Evolutionary conservation across 1,139 yeast genomes (phyloP).

Genomic region (Hyphopichia khmerensis): DNA sequence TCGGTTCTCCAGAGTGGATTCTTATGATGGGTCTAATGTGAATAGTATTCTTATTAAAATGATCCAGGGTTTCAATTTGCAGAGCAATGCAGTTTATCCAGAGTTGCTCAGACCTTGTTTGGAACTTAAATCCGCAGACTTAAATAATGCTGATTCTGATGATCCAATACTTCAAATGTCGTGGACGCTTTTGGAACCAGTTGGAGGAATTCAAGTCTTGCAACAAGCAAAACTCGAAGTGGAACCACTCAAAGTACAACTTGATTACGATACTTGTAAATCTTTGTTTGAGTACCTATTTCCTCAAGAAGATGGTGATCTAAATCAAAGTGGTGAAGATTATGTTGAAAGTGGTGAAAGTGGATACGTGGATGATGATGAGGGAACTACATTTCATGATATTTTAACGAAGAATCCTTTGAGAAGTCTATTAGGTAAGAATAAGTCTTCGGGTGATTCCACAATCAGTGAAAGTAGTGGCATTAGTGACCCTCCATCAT

Average conservation of each 20-base stretch:
- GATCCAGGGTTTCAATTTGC: constrained; percentile 71
- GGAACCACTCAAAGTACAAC: constrained; percentile 68
- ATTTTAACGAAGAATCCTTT: constrained; percentile 1
- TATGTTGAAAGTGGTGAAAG: constrained; percentile 1
- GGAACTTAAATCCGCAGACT: constrained; percentile 9
- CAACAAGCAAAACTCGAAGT: constrained; percentile 48
- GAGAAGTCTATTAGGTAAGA: neutral
- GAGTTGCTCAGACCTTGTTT: constrained; percentile 63
- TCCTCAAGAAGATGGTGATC: constrained; percentile 41
- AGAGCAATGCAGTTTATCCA: constrained; percentile 61
- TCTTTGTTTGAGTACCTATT: constrained; percentile 63
- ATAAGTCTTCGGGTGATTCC: neutral
- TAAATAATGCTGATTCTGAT: constrained; percentile 1
- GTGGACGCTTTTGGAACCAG: constrained; percentile 77
- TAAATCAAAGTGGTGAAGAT: neutral
- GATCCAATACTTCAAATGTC: constrained; percentile 50
- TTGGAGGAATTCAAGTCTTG: constrained; percentile 79
- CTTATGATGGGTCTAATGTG: constrained; percentile 54
- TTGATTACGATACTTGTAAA: constrained; percentile 69
- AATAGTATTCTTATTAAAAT: constrained; percentile 61
- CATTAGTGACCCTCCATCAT: neutral
- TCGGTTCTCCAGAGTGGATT: constrained; percentile 58
- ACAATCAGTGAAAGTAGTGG: neutral
- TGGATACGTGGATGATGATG: neutral
- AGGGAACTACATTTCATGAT: neutral